phyloP scores from a whole-genome alignment of 495 filamentous ascomycete genomes.

The Cryomyces antarcticus region DNA sequence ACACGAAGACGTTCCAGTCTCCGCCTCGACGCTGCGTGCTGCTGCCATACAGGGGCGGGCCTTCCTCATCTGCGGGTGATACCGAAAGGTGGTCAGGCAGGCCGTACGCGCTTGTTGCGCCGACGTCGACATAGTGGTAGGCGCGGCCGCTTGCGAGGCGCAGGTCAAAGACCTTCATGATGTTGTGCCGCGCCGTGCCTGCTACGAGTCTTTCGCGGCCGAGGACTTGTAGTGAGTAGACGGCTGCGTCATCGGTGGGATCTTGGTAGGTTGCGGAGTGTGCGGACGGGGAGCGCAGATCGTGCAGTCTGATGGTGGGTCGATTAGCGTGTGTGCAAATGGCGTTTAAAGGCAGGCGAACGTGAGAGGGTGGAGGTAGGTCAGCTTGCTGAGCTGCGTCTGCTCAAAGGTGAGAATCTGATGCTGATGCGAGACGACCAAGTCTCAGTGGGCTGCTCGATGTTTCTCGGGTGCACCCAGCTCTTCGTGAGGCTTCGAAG shows the following conservation, averaged over 20 bases:
- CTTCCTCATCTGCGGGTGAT: not conserved
- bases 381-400: too few relatives aligned
- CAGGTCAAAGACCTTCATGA: conserved; percentile 47
- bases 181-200: conserved; percentile 32
- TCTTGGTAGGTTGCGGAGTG: conserved; percentile 32
- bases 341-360: too few relatives aligned
- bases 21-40: not conserved
- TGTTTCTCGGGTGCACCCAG: too few relatives aligned
- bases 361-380: too few relatives aligned
- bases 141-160: conserved; percentile 28
- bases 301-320: conserved; percentile 32
- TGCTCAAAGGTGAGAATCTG: too few relatives aligned
- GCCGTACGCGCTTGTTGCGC: not conserved
- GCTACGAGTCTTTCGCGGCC: conserved; percentile 35
- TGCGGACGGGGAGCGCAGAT: conserved; percentile 33
- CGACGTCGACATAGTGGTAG: conserved; percentile 13
- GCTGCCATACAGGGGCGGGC: not conserved
- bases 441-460: too few relatives aligned
- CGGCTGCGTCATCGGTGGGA: conserved; percentile 29
- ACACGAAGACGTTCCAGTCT: conserved; percentile 8
- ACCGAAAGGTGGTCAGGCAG: not conserved
- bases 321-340: too few relatives aligned
- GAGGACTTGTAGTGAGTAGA: conserved; percentile 39
- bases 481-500: too few relatives aligned
- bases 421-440: too few relatives aligned